These are phyloP conservation scores for Perkinsus chesapeaki DNA, from an alignment of 169 alveolate species.

Conservation along the genomic window DNA sequence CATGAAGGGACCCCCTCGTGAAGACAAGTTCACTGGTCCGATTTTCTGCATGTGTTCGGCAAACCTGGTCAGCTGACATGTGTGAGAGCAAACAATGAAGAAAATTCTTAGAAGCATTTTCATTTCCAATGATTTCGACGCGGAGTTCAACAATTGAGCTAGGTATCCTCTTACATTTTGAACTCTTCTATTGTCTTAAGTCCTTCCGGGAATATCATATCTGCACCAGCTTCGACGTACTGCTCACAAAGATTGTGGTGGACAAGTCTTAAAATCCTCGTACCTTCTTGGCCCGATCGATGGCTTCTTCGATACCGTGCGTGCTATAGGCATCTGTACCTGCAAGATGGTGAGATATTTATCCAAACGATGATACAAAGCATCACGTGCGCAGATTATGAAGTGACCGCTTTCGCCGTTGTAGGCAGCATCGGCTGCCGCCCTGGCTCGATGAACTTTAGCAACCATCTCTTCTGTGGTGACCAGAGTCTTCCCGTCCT, in stretches of 20 bases:
- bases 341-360: slow-evolving; percentile 49
- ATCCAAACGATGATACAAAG: background rate
- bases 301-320: slow-evolving; percentile 51
- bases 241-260: background rate
- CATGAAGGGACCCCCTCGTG: slow-evolving; percentile 50
- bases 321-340: slow-evolving; percentile 68
- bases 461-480: slow-evolving; percentile 52
- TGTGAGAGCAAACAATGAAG: no score
- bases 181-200: slow-evolving; percentile 41
- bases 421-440: slow-evolving; percentile 33
- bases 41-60: background rate
- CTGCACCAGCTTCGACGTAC: slow-evolving; percentile 81
- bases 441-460: slow-evolving; percentile 60
- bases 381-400: background rate
- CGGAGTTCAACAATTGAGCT: no score
- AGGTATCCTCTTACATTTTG: slow-evolving; percentile 28
- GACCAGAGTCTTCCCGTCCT: slow-evolving; percentile 61
- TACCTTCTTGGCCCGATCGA: slow-evolving; percentile 41
- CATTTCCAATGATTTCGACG: no score
- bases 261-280: background rate
- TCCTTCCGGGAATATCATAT: slow-evolving; percentile 84
- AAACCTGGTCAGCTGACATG: background rate
- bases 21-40: slow-evolving; percentile 5
- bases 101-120: no score
- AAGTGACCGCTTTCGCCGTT: background rate